Base-by-base conservation (phyloP, 306 rosid genomes). In the Sechiopsis laciniata region DNA sequence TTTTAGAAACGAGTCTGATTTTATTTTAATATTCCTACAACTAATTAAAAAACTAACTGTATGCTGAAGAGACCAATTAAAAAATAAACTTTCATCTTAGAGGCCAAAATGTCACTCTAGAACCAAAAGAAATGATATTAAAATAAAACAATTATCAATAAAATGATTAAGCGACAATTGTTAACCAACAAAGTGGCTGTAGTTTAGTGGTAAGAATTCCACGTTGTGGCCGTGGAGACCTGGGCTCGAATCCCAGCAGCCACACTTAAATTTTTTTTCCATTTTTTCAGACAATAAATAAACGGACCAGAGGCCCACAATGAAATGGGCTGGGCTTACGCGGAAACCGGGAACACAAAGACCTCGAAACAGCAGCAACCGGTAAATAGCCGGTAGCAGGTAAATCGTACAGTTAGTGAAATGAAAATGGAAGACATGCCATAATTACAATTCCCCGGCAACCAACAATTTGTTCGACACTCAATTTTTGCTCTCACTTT, bases 351-450 rank as follows among this genome's bases (percentile, higher is more conserved):
- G 60, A 74, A 72, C 12, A 54, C 11, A 57, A 16, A 40, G 67
- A 42, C 40, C 26, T 22, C 68, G 46, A 13, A 13, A 45, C 32
- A 11, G 61, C 61, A 42, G 59, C 10, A 71, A 42, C 77, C 84
- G 57, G 87, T 76, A 48, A 12, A 16, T 75, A 53, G 24, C 86
- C 87, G 95, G 87, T 85, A 52, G 72, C 79, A 50, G 80, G 91
- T 84, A 58, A 71, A 11, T 35, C n/a, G 8, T 15, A 24, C 68
- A 56, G 57, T 20, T 20, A 24, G 45, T 48, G 76, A 74, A 78
- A 59, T 65, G 80, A 61, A 73, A 55, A 80, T 48, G 60, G 83
- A 72, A 73, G 61, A 12, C 69, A 24, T 14, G 17, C 76, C 85
- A 83, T 86, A 75, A 86, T 88, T 84, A 80, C 79, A 75, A 63